Base-by-base conservation (phyloP, 768 basidiomycete genomes). In the Tricholoma terreum region DNA sequence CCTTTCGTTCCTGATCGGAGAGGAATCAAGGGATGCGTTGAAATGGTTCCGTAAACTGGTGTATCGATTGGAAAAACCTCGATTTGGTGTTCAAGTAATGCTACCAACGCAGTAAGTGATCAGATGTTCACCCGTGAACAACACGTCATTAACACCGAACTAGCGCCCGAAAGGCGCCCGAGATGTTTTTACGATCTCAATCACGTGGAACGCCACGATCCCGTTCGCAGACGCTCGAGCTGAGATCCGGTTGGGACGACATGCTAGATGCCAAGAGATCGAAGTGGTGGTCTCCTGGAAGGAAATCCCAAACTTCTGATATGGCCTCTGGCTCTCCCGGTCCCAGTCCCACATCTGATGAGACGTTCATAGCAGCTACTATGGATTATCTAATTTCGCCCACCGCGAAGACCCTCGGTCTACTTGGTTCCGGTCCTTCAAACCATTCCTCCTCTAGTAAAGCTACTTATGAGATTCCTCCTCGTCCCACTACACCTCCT, bases 191-290 rank as follows among this genome's bases (percentile, higher is more conserved):
- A 35, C 63, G 54, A 53, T 65, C 64, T 31, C 61, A 63, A 34
- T 64, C 65, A 6, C 58, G 60, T 43, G 59, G 60, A 31, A 64
- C 63, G 31, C 63, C 69, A 17, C 58, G 59, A 14, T 50, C 62
- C 19, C 64, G 61, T 11, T 68, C 75, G 9, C 63, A 69, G 11
- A 66, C 67, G 0, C 58, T 74, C 35, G 73, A 76, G 22, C 70
- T 80, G 45, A 78, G 68, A 61, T 82, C 80, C 2, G 80, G 78
- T 10, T 82, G 80, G 80, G 79, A 81, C 56, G 79, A 80, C 50
- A 75, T 75, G 69, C 66, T 77, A 31, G 73, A 75, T 50, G 58
- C 66, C 49, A 76, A 72, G 65, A 59, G 64, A 6, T 54, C 71
- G 12, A 72, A 66, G 56, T 52, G 55, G 21, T 60, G 58, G 50